phyloP scores from a whole-genome alignment of 108 stramenopile genomes.

The Stephanodiscus triporus region DNA sequence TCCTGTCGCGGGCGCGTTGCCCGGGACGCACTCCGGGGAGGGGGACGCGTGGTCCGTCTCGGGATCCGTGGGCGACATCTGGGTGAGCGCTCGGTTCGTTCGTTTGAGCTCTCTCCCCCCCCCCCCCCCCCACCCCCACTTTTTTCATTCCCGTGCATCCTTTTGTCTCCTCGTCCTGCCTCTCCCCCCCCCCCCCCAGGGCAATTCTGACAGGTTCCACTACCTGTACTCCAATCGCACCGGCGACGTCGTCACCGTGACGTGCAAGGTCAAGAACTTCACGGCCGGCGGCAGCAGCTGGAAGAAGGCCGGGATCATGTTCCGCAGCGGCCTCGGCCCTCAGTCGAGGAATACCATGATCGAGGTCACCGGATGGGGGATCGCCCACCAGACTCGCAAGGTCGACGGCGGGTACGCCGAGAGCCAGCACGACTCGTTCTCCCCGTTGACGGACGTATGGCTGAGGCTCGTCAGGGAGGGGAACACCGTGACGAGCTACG shows the following conservation, averaged over 20 bases:
- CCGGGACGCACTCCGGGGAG: too few species aligned
- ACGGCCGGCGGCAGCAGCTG: background rate
- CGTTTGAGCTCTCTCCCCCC: too few species aligned
- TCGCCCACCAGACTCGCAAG: background rate
- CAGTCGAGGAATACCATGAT: constrained; percentile 10
- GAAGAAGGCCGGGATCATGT: constrained; percentile 31
- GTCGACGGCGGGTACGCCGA: background rate
- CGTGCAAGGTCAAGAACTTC: constrained; percentile 1
- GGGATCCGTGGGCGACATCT: constrained; percentile 25
- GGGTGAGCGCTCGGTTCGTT: too few species aligned
- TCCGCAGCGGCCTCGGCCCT: constrained; percentile 11
- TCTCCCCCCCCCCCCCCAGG: background rate
- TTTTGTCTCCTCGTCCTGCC: background rate
- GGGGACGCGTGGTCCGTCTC: constrained; percentile 5
- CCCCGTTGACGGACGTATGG: constrained; percentile 13
- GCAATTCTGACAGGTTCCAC: constrained; percentile 21
- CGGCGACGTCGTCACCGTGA: constrained; percentile 25
- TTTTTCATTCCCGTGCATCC: background rate
- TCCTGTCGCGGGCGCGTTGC: too few species aligned
- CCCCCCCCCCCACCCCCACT: too few species aligned
- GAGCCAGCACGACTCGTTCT: background rate
- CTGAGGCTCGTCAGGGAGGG: constrained; percentile 33
- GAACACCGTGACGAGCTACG: constrained; percentile 15
- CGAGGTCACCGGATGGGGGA: background rate
- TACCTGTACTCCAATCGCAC: constrained; percentile 13